Percentiles rank a stretch among this genome's conserved stretches.
Evolutionary conservation across 495 filamentous ascomycete species (phyloP).

Genomic region (Neurospora discreta): DNA sequence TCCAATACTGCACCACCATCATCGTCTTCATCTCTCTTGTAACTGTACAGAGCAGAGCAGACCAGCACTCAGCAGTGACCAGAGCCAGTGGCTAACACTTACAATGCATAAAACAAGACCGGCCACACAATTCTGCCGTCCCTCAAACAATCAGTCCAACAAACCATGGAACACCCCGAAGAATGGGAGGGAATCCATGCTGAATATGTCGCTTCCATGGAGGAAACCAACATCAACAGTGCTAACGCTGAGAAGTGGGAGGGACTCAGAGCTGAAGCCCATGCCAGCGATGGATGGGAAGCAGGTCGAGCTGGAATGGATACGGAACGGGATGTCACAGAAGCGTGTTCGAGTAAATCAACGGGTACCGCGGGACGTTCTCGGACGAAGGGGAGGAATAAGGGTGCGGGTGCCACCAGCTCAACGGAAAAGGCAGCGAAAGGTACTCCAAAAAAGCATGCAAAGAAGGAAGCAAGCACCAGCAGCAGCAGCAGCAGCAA

Average conservation of each 20-base stretch:
- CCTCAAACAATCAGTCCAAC: not conserved
- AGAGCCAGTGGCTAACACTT: not conserved
- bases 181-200: not conserved
- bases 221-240: not conserved
- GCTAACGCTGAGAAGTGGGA: not conserved
- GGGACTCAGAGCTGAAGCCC: not conserved
- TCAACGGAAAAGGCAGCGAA: fast-evolving
- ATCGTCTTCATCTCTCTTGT: too few relatives aligned
- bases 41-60: too few relatives aligned
- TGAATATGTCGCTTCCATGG: not conserved
- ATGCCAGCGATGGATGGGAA: not conserved
- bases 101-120: not conserved
- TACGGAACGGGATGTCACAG: not conserved
- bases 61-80: too few relatives aligned
- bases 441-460: not conserved
- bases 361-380: not conserved
- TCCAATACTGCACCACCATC: too few relatives aligned
- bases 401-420: not conserved
- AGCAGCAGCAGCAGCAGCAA: too few relatives aligned
- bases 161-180: not conserved
- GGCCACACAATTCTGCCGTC: not conserved
- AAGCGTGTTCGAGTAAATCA: not conserved
- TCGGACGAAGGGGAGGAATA: not conserved
- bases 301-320: not conserved
- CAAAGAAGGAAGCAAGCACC: too few relatives aligned